Conservation (phyloP, 1,284 basidiomycete species). For the Sanghuangporus baumii region DNA sequence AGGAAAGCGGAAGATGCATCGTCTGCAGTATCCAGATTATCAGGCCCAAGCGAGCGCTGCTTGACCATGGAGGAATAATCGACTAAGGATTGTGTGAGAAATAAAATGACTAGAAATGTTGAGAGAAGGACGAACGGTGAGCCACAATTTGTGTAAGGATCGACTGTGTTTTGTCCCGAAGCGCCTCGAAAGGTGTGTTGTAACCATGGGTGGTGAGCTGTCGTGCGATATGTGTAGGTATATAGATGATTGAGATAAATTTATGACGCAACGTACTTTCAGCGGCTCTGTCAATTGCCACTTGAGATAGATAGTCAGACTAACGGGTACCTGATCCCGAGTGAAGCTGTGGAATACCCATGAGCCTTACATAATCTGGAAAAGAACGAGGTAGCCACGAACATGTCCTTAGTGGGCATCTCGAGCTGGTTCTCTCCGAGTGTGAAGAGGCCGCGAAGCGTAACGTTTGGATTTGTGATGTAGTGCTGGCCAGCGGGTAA, state of each 20-base stretch:
- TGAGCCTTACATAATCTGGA: neutral
- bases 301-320: conserved; percentile 75
- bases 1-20: conserved; percentile 72
- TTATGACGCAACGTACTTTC: conserved; percentile 35
- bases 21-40: conserved; percentile 60
- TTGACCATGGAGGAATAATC: conserved; percentile 67
- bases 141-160: conserved; percentile 80
- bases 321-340: conserved; percentile 77
- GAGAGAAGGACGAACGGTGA: conserved; percentile 43
- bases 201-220: conserved; percentile 72
- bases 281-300: conserved; percentile 75
- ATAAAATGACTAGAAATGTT: conserved; percentile 17
- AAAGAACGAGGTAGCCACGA: conserved; percentile 24
- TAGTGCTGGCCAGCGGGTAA: conserved; percentile 75
- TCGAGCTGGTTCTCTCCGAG: conserved; percentile 77
- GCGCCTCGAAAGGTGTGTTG: conserved; percentile 74
- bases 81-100: conserved; percentile 24
- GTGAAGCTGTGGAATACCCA: conserved; percentile 49
- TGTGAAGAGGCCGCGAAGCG: conserved; percentile 69
- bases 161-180: conserved; percentile 76
- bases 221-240: neutral
- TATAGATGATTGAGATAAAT: conserved; percentile 13
- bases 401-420: conserved; percentile 83
- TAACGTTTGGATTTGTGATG: conserved; percentile 76
- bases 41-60: conserved; percentile 69